Conservation (phyloP, 345 rosid genomes). For the Populus davidiana region DNA sequence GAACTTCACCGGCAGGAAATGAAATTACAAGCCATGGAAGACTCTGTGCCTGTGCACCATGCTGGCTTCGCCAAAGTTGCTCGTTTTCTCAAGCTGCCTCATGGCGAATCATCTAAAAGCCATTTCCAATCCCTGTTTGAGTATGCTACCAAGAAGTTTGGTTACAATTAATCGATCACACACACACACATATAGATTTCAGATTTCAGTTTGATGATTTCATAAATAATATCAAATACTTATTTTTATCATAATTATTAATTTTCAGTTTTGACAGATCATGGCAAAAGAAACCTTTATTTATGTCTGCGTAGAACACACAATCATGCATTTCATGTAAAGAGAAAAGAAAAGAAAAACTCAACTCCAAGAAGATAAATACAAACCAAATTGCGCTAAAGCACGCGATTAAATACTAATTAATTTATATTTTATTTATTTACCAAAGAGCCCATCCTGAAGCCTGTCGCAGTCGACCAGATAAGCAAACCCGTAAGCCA, state of each 20-base stretch:
- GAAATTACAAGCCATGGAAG: slow-evolving; percentile 32
- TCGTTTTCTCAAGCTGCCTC: slow-evolving; percentile 59
- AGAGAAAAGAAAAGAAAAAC: too few relatives aligned
- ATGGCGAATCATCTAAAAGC: slow-evolving; percentile 37
- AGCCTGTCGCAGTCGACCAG: slow-evolving; percentile 53
- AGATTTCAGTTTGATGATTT: too few relatives aligned
- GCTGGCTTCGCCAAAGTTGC: slow-evolving; percentile 64
- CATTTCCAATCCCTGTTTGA: slow-evolving; percentile 56
- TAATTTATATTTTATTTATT: not conserved
- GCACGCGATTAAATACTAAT: too few relatives aligned
- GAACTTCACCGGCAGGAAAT: slow-evolving; percentile 29
- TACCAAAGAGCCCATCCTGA: not conserved
- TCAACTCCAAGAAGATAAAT: too few relatives aligned
- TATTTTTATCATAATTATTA: too few relatives aligned
- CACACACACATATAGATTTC: too few relatives aligned
- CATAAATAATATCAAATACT: too few relatives aligned
- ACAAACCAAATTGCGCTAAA: too few relatives aligned
- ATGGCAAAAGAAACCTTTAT: too few relatives aligned
- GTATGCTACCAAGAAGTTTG: slow-evolving; percentile 59
- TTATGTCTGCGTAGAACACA: too few relatives aligned
- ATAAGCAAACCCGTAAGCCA: slow-evolving; percentile 73
- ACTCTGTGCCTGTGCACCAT: slow-evolving; percentile 34
- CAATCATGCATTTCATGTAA: too few relatives aligned
- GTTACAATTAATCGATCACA: not conserved
- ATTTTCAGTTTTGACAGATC: too few relatives aligned